Conservation (phyloP, 2,329 filamentous ascomycete genomes). For the Lasiodiplodia sp. region DNA sequence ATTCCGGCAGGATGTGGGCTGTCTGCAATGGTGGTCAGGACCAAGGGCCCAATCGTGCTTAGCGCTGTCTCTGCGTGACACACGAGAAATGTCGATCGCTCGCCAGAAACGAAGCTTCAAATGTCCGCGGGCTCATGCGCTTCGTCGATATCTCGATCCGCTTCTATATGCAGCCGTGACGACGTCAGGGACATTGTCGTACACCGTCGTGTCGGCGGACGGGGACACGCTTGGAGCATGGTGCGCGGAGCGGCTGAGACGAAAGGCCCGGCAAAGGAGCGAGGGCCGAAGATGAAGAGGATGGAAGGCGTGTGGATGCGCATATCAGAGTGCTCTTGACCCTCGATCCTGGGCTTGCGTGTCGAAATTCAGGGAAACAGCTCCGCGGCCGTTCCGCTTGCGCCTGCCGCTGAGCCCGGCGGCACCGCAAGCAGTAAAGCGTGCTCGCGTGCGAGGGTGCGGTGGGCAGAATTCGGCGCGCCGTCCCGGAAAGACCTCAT, state of each 20-base stretch:
- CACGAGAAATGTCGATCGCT: slow-evolving; percentile 17
- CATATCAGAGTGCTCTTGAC: slow-evolving; percentile 13
- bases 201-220: too few species aligned
- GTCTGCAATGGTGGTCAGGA: slow-evolving; percentile 18
- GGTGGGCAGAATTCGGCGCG: slow-evolving; percentile 3
- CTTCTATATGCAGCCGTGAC: neutral
- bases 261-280: neutral
- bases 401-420: slow-evolving; percentile 11
- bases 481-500: slow-evolving; percentile 15
- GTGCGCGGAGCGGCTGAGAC: neutral
- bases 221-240: too few species aligned
- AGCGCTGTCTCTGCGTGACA: slow-evolving; percentile 15
- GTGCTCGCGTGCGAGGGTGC: neutral
- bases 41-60: slow-evolving; percentile 4
- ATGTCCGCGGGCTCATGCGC: neutral
- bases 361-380: neutral
- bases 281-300: neutral
- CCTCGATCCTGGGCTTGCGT: neutral
- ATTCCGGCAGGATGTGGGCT: slow-evolving; percentile 6
- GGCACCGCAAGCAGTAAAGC: neutral
- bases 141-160: neutral
- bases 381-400: neutral
- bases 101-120: neutral
- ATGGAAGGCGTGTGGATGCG: neutral
- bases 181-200: too few species aligned